These are phyloP conservation scores for Lepiota brunneoincarnata DNA, from an alignment of 768 basidiomycete species.

Conservation along the genomic window DNA sequence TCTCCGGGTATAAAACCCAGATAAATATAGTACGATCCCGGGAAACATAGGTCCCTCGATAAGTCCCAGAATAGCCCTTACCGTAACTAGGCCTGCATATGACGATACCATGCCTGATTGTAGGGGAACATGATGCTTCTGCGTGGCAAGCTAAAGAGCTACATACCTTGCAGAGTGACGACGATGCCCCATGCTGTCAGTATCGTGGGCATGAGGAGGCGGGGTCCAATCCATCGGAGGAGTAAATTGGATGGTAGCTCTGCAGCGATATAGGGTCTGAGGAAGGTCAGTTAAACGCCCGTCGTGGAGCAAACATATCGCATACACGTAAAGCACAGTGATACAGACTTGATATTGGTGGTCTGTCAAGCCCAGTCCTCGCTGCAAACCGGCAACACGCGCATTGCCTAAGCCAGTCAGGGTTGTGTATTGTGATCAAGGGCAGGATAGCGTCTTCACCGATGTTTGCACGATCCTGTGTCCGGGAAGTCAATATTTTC, in stretches of 20 bases:
- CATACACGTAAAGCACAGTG: slow-evolving; percentile 32
- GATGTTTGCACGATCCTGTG: slow-evolving; percentile 25
- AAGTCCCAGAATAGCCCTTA: slow-evolving; percentile 50
- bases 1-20: slow-evolving; percentile 33
- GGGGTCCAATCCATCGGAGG: slow-evolving; percentile 42
- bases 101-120: slow-evolving; percentile 42
- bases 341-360: slow-evolving; percentile 35
- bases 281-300: neutral
- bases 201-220: slow-evolving; percentile 44
- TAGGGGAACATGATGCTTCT: neutral
- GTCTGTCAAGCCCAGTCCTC: slow-evolving; percentile 35
- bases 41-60: slow-evolving; percentile 47
- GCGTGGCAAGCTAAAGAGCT: neutral
- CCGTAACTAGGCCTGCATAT: slow-evolving; percentile 46
- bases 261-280: slow-evolving; percentile 40
- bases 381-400: slow-evolving; percentile 47
- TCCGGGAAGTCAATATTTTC: neutral
- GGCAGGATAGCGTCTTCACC: neutral
- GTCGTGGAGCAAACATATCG: neutral
- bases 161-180: slow-evolving; percentile 38
- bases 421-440: neutral
- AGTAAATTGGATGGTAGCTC: slow-evolving; percentile 50
- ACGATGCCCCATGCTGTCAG: slow-evolving; percentile 50
- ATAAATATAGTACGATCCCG: slow-evolving; percentile 39
- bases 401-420: slow-evolving; percentile 35